Evolutionary conservation across 192 early-diverging fungal genomes (phyloP), one percentile per base, ranked within the genome.

Genomic region (Coemansia sp.): DNA sequence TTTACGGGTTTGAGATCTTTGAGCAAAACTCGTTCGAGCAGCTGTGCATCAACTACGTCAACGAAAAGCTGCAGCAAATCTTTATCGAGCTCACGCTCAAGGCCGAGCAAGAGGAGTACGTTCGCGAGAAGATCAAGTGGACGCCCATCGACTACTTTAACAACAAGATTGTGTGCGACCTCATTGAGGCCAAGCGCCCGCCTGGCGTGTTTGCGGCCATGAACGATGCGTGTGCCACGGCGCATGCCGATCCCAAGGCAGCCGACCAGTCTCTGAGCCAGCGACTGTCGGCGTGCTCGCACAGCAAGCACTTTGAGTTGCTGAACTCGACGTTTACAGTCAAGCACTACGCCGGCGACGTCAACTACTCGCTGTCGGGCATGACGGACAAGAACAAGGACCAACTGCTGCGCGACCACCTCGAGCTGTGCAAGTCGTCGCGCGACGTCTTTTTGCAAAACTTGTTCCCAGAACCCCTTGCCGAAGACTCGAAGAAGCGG

Each of bases 341-440:
- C 62, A 88, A 92, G 72, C 98, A 99, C 83, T 99, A 99, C 74
- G 98, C 98, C 32, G 98, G 98, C 53, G 90, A 94, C 74, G 98
- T 99, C 32, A 90, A 90, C 37, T 99, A 99, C 77, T 87, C 87
- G 65, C 87, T 92, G 41, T 87, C 89, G 19, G 95, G 96, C 3
- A 98, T 99, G 89, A 95, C 94, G 0, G 98, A 99, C 76, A 94
- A 96, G 72, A 99, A 99, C 82, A 98, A 98, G 79, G 98, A 99
- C 72, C 88, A 94, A 46, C 86, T 98, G 39, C 85, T 94, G 74
- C 96, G 95, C 75, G 98, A 99, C 78, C 86, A 98, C 45, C 85
- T 98, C 36, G 86, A 92, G 46, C 82, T 96, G 70, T 90, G 93
- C 83, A 90, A 94, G 74, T 84, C 88, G 4, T 93, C 90, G 11